phyloP scores from a whole-genome alignment of 441 rosid species.

The Syzygium syzygioides region DNA sequence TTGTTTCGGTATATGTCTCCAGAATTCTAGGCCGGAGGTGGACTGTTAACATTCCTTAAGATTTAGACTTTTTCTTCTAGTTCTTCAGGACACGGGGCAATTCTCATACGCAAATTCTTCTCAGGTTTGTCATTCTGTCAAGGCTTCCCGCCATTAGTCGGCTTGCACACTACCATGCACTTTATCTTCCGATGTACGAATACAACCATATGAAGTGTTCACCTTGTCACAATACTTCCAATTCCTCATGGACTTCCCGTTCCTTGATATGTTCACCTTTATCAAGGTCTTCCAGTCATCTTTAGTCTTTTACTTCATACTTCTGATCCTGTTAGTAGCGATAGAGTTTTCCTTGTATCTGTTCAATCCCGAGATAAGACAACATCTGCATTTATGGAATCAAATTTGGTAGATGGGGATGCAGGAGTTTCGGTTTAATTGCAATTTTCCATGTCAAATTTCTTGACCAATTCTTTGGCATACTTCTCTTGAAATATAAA shows the following conservation, averaged over 20 bases:
- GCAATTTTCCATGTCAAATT: not conserved
- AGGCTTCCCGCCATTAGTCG: no score
- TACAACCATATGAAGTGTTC: no score
- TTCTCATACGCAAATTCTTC: no score
- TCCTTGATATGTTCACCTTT: not conserved
- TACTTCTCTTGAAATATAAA: no score
- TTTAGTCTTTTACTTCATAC: not conserved
- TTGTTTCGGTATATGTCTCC: no score
- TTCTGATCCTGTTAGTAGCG: not conserved
- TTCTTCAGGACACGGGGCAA: no score
- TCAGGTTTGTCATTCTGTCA: no score
- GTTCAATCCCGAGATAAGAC: not conserved
- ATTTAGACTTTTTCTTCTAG: no score
- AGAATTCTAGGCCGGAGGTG: no score
- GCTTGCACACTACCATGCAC: no score
- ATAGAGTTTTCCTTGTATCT: not conserved
- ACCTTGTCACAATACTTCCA: not conserved
- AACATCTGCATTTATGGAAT: not conserved
- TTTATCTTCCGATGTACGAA: no score
- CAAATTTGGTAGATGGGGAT: not conserved
- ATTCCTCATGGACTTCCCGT: not conserved
- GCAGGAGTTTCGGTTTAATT: not conserved
- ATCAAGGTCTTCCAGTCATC: not conserved
- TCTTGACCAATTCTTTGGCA: not conserved
- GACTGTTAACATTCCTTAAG: no score